These are phyloP conservation scores for Coemansia sp. DNA, from an alignment of 192 early-diverging fungal species.

Conservation along the genomic window DNA sequence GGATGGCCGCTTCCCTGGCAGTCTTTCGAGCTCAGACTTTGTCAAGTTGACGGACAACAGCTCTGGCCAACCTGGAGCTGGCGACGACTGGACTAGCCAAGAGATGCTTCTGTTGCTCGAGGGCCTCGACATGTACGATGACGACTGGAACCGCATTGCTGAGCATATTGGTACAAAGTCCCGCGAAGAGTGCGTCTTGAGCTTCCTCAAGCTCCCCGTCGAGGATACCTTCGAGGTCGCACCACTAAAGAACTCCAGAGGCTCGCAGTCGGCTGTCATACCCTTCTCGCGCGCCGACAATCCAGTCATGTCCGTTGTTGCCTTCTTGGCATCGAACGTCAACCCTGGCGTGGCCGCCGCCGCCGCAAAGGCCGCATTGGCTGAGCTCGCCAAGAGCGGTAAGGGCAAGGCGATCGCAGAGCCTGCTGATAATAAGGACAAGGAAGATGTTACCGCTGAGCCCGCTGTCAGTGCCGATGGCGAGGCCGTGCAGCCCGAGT, in stretches of 20 bases:
- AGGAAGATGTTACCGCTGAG: background rate
- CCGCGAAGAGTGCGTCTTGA: conserved; percentile 88
- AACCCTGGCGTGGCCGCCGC: conserved; percentile 85
- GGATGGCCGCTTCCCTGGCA: conserved; percentile 91
- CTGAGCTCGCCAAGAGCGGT: conserved; percentile 59
- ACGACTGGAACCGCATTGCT: conserved; percentile 91
- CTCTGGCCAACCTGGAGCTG: conserved; percentile 34
- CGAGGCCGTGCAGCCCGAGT: conserved; percentile 6
- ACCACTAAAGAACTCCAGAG: conserved; percentile 26
- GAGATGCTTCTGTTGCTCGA: conserved; percentile 89
- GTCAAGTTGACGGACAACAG: conserved; percentile 60
- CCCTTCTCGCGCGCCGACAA: conserved; percentile 86
- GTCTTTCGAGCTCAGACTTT: conserved; percentile 86
- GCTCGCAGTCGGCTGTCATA: conserved; percentile 62
- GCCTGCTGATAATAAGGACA: conserved; percentile 7
- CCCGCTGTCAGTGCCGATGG: background rate
- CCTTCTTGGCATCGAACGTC: conserved; percentile 86
- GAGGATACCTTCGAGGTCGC: conserved; percentile 74
- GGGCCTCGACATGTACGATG: conserved; percentile 91
- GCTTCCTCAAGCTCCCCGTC: conserved; percentile 89
- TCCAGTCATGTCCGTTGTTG: conserved; percentile 88
- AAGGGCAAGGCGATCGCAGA: background rate
- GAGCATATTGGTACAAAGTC: conserved; percentile 91
- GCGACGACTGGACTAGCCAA: conserved; percentile 82
- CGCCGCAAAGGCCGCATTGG: conserved; percentile 83